A percentile compares a stretch with the other conserved stretches of the same genome.
phyloP scores from a whole-genome alignment of 371 early-diverging fungal genomes.

The Blakeslea trispora region DNA sequence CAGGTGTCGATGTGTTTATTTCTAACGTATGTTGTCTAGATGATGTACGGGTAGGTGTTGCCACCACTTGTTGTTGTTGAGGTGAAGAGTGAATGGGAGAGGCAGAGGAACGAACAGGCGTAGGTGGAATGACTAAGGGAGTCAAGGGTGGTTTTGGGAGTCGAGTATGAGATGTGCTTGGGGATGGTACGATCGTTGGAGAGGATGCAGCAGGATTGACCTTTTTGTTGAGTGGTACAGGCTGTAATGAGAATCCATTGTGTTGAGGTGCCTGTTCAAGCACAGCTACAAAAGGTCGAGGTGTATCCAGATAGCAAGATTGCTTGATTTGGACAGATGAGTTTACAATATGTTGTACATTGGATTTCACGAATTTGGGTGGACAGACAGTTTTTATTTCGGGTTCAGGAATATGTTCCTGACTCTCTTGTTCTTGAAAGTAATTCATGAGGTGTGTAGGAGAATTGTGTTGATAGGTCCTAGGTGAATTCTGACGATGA shows the following conservation, averaged over 20 bases:
- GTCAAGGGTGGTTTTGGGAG: slow-evolving; percentile 25
- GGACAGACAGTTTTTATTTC: slow-evolving; percentile 20
- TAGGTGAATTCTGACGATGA: not conserved
- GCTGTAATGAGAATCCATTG: slow-evolving; percentile 16
- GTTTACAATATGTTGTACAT: slow-evolving; percentile 16
- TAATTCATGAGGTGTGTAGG: slow-evolving; percentile 10
- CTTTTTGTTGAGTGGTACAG: slow-evolving; percentile 25
- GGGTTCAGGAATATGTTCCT: slow-evolving; percentile 5
- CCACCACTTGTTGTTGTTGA: not conserved
- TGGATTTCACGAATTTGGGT: slow-evolving; percentile 25
- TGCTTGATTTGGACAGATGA: slow-evolving; percentile 14
- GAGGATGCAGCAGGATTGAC: not conserved
- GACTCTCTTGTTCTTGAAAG: slow-evolving; percentile 3
- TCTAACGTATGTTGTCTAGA: slow-evolving; percentile 14
- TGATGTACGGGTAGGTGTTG: slow-evolving; percentile 22
- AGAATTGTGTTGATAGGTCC: slow-evolving; percentile 1
- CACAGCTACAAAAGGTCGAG: slow-evolving; percentile 12
- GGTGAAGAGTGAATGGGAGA: slow-evolving; percentile 22
- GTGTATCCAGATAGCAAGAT: slow-evolving; percentile 9
- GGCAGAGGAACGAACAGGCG: slow-evolving; percentile 20
- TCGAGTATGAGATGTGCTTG: slow-evolving; percentile 4
- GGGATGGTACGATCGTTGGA: not conserved
- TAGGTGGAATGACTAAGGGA: slow-evolving; percentile 33
- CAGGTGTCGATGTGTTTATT: slow-evolving; percentile 11
- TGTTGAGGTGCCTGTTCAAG: slow-evolving; percentile 3